phyloP scores from a whole-genome alignment of 345 rosid species.

The Hypericum androsaemum region DNA sequence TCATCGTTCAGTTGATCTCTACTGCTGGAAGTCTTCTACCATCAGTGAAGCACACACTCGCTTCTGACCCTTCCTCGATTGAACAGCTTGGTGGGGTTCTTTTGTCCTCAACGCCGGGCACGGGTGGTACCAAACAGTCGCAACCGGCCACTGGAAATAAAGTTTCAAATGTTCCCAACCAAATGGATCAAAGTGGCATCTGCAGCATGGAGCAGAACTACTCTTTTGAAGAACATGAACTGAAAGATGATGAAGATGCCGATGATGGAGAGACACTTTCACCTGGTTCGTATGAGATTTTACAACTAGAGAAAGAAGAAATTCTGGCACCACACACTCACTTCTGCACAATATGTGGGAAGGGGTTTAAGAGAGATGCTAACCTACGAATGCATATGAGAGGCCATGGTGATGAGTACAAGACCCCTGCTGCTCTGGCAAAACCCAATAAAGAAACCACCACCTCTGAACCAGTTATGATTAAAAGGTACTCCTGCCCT shows the following conservation, averaged over 20 bases:
- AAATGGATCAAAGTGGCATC: constrained; percentile 21
- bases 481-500: constrained; percentile 95
- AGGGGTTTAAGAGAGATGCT: constrained; percentile 95
- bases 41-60: constrained; percentile 54
- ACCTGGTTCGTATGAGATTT: constrained; percentile 85
- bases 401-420: constrained; percentile 97
- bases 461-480: constrained; percentile 45
- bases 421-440: constrained; percentile 84
- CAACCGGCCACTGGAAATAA: constrained; percentile 27
- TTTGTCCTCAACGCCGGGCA: constrained; percentile 31
- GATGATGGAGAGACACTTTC: constrained; percentile 93
- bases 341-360: constrained; percentile 93
- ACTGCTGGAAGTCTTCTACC: constrained; percentile 95
- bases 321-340: constrained; percentile 97
- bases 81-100: constrained; percentile 48
- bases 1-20: constrained; percentile 84
- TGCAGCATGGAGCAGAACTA: constrained; percentile 30
- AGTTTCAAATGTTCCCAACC: constrained; percentile 33
- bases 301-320: constrained; percentile 93
- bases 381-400: constrained; percentile 98
- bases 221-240: constrained; percentile 56
- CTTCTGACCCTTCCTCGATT: constrained; percentile 26
- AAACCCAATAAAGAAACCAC: constrained; percentile 72
- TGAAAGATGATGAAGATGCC: constrained; percentile 81
- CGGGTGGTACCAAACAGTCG: constrained; percentile 29